phyloP scores from a whole-genome alignment of 2,329 filamentous ascomycete genomes.

The Lanzia echinophila region DNA sequence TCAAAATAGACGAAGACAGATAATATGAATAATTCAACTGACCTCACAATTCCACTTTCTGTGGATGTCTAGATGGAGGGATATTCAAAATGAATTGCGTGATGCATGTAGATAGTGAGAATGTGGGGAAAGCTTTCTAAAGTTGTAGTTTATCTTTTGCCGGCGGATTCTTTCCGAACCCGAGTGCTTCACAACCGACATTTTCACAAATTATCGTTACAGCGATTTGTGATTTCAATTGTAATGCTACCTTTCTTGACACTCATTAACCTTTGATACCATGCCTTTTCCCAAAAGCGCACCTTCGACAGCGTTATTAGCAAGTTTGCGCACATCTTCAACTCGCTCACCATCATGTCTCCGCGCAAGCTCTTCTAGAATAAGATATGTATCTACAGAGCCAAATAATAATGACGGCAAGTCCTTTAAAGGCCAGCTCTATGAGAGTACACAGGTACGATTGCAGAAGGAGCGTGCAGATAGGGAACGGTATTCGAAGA shows the following conservation, averaged over 20 bases:
- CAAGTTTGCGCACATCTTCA: slow-evolving; percentile 13
- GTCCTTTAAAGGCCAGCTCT: slow-evolving; percentile 52
- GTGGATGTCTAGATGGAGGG: too few relatives aligned
- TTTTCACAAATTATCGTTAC: not conserved
- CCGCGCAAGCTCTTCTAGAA: slow-evolving; percentile 11
- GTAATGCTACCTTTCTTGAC: not conserved
- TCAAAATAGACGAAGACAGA: too few relatives aligned
- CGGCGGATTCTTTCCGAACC: not conserved
- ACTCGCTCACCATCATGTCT: slow-evolving; percentile 15
- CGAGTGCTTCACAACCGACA: not conserved
- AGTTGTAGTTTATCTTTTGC: not conserved
- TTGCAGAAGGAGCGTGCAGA: slow-evolving; percentile 49
- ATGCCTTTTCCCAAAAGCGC: slow-evolving; percentile 23
- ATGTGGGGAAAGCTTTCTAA: slow-evolving; percentile 1
- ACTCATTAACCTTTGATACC: not conserved
- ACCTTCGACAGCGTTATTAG: slow-evolving; percentile 23
- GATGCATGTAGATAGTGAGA: not conserved
- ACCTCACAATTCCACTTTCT: too few relatives aligned
- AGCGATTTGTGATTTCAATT: not conserved
- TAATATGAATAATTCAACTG: too few relatives aligned
- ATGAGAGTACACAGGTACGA: slow-evolving; percentile 50
- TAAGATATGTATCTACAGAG: slow-evolving; percentile 24
- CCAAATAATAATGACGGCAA: slow-evolving; percentile 17
- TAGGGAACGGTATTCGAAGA: slow-evolving; percentile 42
- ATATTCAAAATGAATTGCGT: not conserved